Evolutionary conservation across 192 early-diverging fungal species (phyloP), one percentile per base, ranked within the genome.

Genomic region (Backusella sp.): DNA sequence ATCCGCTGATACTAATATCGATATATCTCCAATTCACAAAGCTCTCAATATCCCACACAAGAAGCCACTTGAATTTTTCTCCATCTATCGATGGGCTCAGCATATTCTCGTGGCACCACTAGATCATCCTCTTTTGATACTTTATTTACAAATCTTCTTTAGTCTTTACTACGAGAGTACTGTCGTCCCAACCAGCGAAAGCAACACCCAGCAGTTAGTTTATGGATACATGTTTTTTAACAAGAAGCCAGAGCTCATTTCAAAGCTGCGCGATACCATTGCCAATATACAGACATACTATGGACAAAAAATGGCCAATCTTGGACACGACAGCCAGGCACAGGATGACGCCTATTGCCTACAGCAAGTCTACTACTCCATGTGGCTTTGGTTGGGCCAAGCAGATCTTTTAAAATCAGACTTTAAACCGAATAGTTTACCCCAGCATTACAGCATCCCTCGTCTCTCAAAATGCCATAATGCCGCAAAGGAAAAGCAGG

Each of bases 81-180:
- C 80, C 14, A 85, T 88, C 23, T 88, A 86, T 77, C 80, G 87
- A 4, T 85, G 82, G 83, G 75, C 77, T 23, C 85, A 88, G 28
- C 87, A 88, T 44, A 73, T 86, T 12, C 36, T 88, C n/a, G 73
- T 80, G 1, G 59, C 84, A 26, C 85, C 85, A 12, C 62, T 73
- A 30, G 77, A 86, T 12, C 84, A 86, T 11, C 76, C 72, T 23
- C 62, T 86, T 6, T 32, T 86, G 11, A 84, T 84, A 3, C 76
- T 88, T 1, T 86, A 77, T 56, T 82, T 86, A 46, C 87, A 88
- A 42, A 72, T 82, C 76, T 86, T 88, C 73, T 88, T 88, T 46
- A 79, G 73, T 15, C 72, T 88, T 3, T 88, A 88, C 66, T 88
- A 82, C 73, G 77, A 77, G 15, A 82, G 73, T 37, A 9, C 78